A percentile compares a stretch with the other conserved stretches of the same genome.
These are phyloP conservation scores for Lactarius vividus DNA, from an alignment of 768 basidiomycete genomes.

Conservation along the genomic window DNA sequence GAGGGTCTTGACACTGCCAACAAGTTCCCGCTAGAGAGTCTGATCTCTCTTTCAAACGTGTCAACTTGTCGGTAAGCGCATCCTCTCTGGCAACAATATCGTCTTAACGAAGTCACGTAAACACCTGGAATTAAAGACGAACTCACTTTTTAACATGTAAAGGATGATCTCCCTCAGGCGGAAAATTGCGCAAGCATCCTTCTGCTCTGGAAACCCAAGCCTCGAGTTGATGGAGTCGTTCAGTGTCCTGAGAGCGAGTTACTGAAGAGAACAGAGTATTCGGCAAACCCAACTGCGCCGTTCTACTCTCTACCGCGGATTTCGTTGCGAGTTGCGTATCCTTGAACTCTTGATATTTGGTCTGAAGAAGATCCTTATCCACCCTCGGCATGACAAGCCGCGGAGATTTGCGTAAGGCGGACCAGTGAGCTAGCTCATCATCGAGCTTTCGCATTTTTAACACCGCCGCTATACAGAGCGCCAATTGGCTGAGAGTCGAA, in stretches of 20 bases:
- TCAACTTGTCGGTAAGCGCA: not conserved
- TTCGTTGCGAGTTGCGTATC: not conserved
- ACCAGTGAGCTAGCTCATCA: constrained; percentile 3
- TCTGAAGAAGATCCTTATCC: constrained; percentile 10
- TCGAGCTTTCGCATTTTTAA: constrained; percentile 13
- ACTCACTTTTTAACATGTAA: constrained; percentile 3
- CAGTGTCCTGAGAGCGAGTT: not conserved
- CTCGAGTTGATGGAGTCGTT: constrained; percentile 1
- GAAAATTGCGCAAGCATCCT: not conserved
- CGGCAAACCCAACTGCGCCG: not conserved
- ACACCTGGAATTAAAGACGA: not conserved
- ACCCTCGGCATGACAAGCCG: constrained; percentile 10
- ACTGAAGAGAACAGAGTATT: not conserved
- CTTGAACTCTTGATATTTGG: constrained; percentile 1
- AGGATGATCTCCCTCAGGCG: not conserved
- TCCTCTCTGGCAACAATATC: not conserved
- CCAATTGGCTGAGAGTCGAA: constrained; percentile 5
- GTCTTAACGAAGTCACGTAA: not conserved
- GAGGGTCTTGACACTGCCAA: constrained; percentile 9
- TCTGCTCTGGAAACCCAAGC: constrained; percentile 16
- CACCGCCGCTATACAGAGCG: not conserved
- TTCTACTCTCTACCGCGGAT: not conserved
- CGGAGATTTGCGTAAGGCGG: constrained; percentile 12
- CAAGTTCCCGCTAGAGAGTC: constrained; percentile 10
- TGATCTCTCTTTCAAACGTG: constrained; percentile 5